Evolutionary conservation across 116 monocot species (phyloP), one percentile per base, ranked within the genome.

Genomic region (Iris pallida): DNA sequence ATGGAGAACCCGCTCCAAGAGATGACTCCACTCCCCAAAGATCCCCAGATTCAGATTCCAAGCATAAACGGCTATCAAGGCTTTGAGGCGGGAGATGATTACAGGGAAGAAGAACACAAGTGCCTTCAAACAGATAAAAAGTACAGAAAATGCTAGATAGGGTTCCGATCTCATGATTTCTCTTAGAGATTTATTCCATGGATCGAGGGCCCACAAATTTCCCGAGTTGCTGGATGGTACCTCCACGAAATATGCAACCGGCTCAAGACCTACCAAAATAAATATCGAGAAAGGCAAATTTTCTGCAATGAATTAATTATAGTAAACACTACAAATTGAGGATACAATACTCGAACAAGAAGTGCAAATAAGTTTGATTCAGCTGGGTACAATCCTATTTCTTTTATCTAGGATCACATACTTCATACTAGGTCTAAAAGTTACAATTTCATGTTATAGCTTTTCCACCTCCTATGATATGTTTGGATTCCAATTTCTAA

Each of bases 91-190:
- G 19, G 54, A 52, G 43, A 59, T 4, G 11, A 65, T 7, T 2
- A 44, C 43, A 16, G 78, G 74, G 30, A 78, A n/a, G 55, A 69
- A 55, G n/a, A 15, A 55, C 3, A 60, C 10, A 0, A 63, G 7
- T 14, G 59, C 61, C 65, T 52, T 82, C 48, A 82, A 60, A 45
- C 57, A 46, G 59, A 82, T 47, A 49, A 78, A 82, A 45, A 78
- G 59, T 15, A 82, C 1, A n/a, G 69, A 60, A 48, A 82, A 53
- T 20, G 65, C 53, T 60, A 82, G 45, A 19, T 48, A 78, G 0
- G 82, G 78, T 45, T 82, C 77, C 9, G 42, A 44, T 4, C 45
- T 55, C 47, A 73, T 55, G n/a, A 69, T 64, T 60, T 77, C 69
- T 63, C 20, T 52, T 10, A 52, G 17, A 40, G 73, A 53, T 70